Base-by-base conservation (phyloP, 2,329 filamentous ascomycete species). In the Sporothrix pseudoabietina region DNA sequence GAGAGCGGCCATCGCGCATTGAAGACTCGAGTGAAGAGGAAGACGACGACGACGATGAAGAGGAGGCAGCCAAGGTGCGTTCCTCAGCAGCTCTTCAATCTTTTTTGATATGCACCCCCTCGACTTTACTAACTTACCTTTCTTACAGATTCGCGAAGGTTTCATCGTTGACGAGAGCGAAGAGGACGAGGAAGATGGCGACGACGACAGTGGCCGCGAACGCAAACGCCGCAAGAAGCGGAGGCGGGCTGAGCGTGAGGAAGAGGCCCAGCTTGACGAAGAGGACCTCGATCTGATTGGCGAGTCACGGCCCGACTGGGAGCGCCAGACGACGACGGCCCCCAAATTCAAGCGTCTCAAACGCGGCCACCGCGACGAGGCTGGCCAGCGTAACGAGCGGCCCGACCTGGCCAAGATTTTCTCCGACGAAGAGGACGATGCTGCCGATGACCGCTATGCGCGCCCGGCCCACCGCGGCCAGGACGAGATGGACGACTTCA, bases 281-380 rank as follows among this genome's bases (percentile, higher is more conserved):
- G 96, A 99, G 81, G 96, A 99, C 85, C 83, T 99, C 73, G 96
- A 98, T 80, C 86, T 99, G 72, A 98, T 99, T 77, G 94, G 94
- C 70, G 92, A 97, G 80, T 90, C 91, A 76, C 89, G 91, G 76
- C 90, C 91, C 1, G 91, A 90, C 75, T 88, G 88, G 80, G 88
- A 92, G 78, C 88, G 89, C 26, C 90, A 90, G 78, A 85, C 89
- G 41, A 85, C 90, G 65, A 83, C 47, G 47, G 76, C 97, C 91
- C 91, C 91, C 77, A 97, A 97, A 80, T 97, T 97, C 86, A 99
- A 99, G 83, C 92, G 96, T 55, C 89, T 99, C 72, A 99, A 98
- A 86, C 93, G 94, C 76, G 95, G 96, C 72, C 93, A 95, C 77
- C 88, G 92, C 75, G 91, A 91, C 76, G 91, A 94, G 75, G 89